Evolutionary conservation across 495 filamentous ascomycete genomes (phyloP).

Genomic region (Podospora australis): DNA sequence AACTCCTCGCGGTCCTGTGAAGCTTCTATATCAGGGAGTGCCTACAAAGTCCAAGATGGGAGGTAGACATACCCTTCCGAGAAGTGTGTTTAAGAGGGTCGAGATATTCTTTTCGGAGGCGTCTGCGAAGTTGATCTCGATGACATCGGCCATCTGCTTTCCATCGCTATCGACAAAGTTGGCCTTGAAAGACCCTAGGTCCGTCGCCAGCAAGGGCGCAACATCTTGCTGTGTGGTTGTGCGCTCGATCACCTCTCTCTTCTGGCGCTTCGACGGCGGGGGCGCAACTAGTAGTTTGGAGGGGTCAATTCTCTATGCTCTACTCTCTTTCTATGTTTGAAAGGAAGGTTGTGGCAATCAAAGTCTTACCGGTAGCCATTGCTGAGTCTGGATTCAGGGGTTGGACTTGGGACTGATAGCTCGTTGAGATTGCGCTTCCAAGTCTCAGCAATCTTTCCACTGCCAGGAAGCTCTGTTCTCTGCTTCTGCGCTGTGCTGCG

Average conservation of each 20-base stretch:
- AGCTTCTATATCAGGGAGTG: not conserved
- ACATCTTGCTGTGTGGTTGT: slow-evolving; percentile 72
- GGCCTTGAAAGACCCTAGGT: slow-evolving; percentile 73
- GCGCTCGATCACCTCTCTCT: slow-evolving; percentile 65
- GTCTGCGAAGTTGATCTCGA: slow-evolving; percentile 78
- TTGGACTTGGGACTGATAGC: too few species aligned
- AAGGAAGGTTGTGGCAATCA: too few species aligned
- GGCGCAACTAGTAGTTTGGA: slow-evolving; percentile 75
- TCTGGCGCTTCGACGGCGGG: slow-evolving; percentile 87
- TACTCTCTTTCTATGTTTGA: too few species aligned
- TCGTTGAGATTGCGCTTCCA: too few species aligned
- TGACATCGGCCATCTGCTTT: slow-evolving; percentile 55
- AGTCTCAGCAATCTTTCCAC: not conserved
- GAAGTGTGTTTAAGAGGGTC: slow-evolving; percentile 79
- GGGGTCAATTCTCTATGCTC: too few species aligned
- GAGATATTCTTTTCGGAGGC: slow-evolving; percentile 86
- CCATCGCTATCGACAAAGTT: slow-evolving; percentile 81
- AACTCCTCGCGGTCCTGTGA: slow-evolving; percentile 62
- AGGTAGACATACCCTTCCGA: slow-evolving; percentile 60
- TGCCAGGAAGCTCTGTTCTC: not conserved
- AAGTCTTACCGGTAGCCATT: too few species aligned
- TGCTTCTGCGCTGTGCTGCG: too few species aligned
- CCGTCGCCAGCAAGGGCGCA: slow-evolving; percentile 55
- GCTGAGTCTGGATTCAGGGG: not conserved
- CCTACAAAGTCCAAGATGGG: not conserved